Base-by-base conservation (phyloP, 768 basidiomycete species). In the Russula abietina region DNA sequence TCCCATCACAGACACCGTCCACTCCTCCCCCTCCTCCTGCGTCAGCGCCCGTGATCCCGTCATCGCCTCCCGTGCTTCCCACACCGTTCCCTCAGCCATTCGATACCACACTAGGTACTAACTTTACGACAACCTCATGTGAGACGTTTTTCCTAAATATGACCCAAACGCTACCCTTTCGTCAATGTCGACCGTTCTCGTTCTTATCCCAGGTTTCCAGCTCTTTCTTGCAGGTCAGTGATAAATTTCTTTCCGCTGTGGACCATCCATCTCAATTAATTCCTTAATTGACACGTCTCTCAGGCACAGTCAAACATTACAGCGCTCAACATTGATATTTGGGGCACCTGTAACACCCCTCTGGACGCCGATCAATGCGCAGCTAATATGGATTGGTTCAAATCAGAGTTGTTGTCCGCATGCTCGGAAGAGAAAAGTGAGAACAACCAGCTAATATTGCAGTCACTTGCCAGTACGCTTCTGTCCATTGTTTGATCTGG, bases 1-100 rank as follows among this genome's bases (percentile, higher is more conserved):
- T 68, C 33, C 63, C 54, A n/a, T 65, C 72, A 36, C 70, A 8
- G 50, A 70, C 16, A 58, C 71, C 36, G 67, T 75, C 9, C 67
- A 65, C 57, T 76, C 67, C 41, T 59, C 70, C 30, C 17, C 54
- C 39, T 38, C n/a, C 55, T 3, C 14, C 32, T 17, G 28, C 19
- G 22, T 28, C 36, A 24, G 68, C 79, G 9, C 84, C 83, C 1
- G 76, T 79, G 2, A 73, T 86, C n/a, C 85, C 86, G 0, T 63
- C 73, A 5, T 65, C 10, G n/a, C 45, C 75, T 6, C 73, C 87
- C 2, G 63, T 67, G 8, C 78, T 91, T 28, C 88, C 89, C 9
- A 83, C 82, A 6, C 91, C 91, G 0, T 91, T 93, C 71, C 88
- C 88, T 4, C 88, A 89, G 65, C 79, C 89, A 0, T 85, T 85